A percentile compares a stretch with the other conserved stretches of the same genome.
Conservation (phyloP, 2,329 filamentous ascomycete species). For the Fusarium sp. region DNA sequence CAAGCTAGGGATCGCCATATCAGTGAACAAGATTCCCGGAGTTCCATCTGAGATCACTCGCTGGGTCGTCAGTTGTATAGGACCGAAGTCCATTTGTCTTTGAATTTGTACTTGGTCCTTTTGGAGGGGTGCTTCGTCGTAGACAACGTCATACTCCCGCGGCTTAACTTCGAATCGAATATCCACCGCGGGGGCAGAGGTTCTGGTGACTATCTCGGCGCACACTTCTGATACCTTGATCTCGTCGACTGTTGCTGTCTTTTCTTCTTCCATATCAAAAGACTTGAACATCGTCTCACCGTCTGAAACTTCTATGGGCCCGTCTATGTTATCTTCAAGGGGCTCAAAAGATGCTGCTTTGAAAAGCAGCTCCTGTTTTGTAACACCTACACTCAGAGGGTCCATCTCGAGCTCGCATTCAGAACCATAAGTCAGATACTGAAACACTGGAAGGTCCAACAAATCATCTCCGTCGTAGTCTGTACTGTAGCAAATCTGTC, state of each 20-base stretch:
- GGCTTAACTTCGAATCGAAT: not conserved
- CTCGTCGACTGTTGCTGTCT: not conserved
- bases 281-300: not conserved
- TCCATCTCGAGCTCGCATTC: not conserved
- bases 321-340: not conserved
- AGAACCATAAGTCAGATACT: not conserved
- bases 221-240: not conserved
- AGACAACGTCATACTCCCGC: not conserved
- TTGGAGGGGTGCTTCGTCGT: not conserved
- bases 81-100: not conserved
- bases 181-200: not conserved
- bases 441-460: not conserved
- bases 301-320: not conserved
- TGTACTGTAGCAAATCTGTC: not conserved
- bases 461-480: not conserved
- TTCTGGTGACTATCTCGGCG: not conserved
- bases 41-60: not conserved
- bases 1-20: not conserved
- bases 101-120: not conserved
- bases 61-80: not conserved
- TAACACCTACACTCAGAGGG: not conserved
- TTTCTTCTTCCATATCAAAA: not conserved
- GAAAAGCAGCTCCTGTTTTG: not conserved
- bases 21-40: not conserved
- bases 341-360: not conserved